phyloP scores from a whole-genome alignment of 1,139 yeast species.

The Yamadazyma dendronema region DNA sequence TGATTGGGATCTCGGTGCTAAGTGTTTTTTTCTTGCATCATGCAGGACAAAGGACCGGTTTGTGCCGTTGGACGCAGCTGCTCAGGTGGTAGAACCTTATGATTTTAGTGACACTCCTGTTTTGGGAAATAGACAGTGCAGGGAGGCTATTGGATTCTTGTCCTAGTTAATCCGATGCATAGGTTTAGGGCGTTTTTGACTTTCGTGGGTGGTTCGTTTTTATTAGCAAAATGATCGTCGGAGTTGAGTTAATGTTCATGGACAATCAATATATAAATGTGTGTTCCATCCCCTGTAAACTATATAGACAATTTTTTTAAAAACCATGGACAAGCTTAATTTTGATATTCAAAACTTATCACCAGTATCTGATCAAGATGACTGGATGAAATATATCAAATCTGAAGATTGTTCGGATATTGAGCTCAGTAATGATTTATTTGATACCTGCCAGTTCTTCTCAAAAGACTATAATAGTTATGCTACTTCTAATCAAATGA shows the following conservation, averaged over 20 bases:
- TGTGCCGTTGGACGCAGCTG: too few species aligned
- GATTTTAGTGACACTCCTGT: neutral
- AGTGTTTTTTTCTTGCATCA: too few species aligned
- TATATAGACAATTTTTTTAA: neutral
- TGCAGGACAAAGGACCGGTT: too few species aligned
- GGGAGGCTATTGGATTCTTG: neutral
- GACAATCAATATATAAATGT: neutral
- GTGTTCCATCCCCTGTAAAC: neutral
- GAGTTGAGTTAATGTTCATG: neutral
- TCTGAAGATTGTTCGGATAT: constrained; percentile 7
- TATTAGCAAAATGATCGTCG: neutral
- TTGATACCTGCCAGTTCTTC: constrained; percentile 4
- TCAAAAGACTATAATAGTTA: constrained; percentile 4
- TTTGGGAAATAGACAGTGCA: neutral
- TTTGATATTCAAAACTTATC: constrained; percentile 8
- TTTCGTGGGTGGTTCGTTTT: neutral
- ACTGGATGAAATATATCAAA: constrained; percentile 15
- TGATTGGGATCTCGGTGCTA: too few species aligned
- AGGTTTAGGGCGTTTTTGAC: neutral
- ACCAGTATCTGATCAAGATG: constrained; percentile 16
- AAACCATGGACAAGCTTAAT: constrained; percentile 2
- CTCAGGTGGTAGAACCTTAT: neutral
- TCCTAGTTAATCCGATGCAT: neutral
- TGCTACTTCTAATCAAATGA: constrained; percentile 2
- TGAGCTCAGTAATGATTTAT: constrained; percentile 2